Percentiles rank a stretch among this genome's conserved stretches.
These are phyloP conservation scores for Neoconidiobolus thromboides DNA, from an alignment of 371 early-diverging fungal species.

Conservation along the genomic window DNA sequence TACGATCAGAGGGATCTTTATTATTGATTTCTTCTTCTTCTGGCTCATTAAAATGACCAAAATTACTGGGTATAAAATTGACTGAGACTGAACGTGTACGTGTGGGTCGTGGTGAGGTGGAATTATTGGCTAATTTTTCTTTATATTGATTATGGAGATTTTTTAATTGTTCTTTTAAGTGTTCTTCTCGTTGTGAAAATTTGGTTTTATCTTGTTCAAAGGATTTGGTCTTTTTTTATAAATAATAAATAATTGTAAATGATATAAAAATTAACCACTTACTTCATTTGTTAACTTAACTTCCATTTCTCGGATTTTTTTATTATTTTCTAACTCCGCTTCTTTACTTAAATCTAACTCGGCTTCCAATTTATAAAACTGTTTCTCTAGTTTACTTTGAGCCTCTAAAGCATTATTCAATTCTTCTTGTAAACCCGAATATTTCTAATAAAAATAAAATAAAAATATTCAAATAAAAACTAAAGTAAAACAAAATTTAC, in stretches of 20 bases:
- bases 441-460: slow-evolving; percentile 1
- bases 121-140: not conserved
- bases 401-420: not conserved
- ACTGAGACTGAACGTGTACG: slow-evolving; percentile 6
- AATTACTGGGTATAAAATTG: not conserved
- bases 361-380: not conserved
- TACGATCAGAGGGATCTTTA: not conserved
- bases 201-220: slow-evolving; percentile 2
- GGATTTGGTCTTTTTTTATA: not conserved
- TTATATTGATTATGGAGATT: not conserved
- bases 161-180: not conserved
- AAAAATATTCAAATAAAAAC: not conserved
- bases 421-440: slow-evolving; percentile 2
- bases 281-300: slow-evolving; percentile 1
- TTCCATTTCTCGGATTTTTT: not conserved
- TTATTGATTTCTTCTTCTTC: not conserved
- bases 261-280: not conserved
- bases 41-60: not conserved
- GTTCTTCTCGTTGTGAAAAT: not conserved
- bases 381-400: slow-evolving; percentile 5
- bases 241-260: not conserved
- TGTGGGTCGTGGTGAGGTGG: not conserved
- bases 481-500: not conserved
- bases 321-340: not conserved
- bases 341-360: not conserved